These are phyloP conservation scores for Penicillium sp. DNA, from an alignment of 2,329 filamentous ascomycete species.

Conservation along the genomic window DNA sequence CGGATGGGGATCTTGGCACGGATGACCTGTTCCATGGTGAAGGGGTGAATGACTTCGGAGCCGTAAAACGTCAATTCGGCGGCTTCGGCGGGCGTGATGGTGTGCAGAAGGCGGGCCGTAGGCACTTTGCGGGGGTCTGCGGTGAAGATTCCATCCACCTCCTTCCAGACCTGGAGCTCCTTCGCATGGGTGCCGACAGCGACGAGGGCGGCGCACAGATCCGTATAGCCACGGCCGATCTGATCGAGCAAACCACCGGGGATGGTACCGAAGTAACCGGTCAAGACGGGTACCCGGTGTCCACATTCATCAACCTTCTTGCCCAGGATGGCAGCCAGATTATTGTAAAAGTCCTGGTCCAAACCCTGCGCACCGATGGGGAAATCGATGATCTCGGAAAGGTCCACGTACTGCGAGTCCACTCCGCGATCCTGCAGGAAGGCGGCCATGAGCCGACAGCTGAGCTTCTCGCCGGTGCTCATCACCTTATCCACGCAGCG, in stretches of 20 bases:
- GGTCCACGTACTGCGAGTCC: conserved; percentile 82
- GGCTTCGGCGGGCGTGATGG: conserved; percentile 90
- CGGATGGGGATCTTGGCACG: conserved; percentile 62
- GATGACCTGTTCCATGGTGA: conserved; percentile 93
- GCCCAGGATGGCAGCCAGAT: conserved; percentile 57
- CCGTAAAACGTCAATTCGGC: conserved; percentile 93
- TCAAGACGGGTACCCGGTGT: conserved; percentile 70
- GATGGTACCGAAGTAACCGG: conserved; percentile 91
- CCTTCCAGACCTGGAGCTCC: conserved; percentile 97
- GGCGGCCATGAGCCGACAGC: conserved; percentile 84
- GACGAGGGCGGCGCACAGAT: conserved; percentile 86
- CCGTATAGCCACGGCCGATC: conserved; percentile 92
- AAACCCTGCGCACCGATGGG: conserved; percentile 52
- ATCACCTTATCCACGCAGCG: conserved; percentile 82
- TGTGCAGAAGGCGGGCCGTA: conserved; percentile 80
- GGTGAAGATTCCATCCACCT: conserved; percentile 92
- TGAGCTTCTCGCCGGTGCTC: conserved; percentile 92
- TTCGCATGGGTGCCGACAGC: conserved; percentile 82
- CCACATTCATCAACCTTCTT: conserved; percentile 63
- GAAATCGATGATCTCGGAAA: conserved; percentile 75
- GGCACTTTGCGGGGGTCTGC: conserved; percentile 84
- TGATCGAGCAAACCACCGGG: conserved; percentile 87
- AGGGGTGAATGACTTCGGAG: conserved; percentile 95
- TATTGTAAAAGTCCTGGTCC: conserved; percentile 65
- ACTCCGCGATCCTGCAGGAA: conserved; percentile 76